A percentile compares a stretch with the other conserved stretches of the same genome.
These are phyloP conservation scores for Verticillium nonalfalfae DNA, from an alignment of 2,329 filamentous ascomycete genomes.

Conservation along the genomic window DNA sequence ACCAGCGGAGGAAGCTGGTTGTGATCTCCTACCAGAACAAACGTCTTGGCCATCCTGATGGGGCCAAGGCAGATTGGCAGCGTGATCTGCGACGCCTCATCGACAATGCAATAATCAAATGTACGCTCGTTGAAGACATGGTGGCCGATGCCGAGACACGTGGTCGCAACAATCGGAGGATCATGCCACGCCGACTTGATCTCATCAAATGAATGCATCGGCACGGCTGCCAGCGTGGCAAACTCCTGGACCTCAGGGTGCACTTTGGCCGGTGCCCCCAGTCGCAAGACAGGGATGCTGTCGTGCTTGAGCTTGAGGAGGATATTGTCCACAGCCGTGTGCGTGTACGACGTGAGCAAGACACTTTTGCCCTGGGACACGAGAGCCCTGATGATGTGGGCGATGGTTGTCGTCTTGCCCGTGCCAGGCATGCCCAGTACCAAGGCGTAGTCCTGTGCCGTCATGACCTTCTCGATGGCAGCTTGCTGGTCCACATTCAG, in stretches of 20 bases:
- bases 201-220: constrained; percentile 73
- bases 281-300: constrained; percentile 71
- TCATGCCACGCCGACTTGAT: constrained; percentile 79
- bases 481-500: constrained; percentile 83
- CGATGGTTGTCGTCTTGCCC: constrained; percentile 96
- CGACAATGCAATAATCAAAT: constrained; percentile 98
- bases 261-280: constrained; percentile 79
- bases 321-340: constrained; percentile 97
- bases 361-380: constrained; percentile 88
- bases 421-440: constrained; percentile 98
- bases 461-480: constrained; percentile 93
- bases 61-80: constrained; percentile 90
- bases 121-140: constrained; percentile 78
- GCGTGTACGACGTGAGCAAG: constrained; percentile 89
- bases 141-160: constrained; percentile 88
- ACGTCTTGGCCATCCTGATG: constrained; percentile 85
- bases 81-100: constrained; percentile 96
- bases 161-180: constrained; percentile 86
- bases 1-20: constrained; percentile 93
- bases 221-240: constrained; percentile 68
- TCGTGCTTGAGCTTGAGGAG: constrained; percentile 82
- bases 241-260: constrained; percentile 85
- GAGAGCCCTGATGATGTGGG: constrained; percentile 89
- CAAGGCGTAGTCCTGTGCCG: constrained; percentile 89
- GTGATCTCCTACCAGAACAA: constrained; percentile 94